Evolutionary conservation across 495 filamentous ascomycete species (phyloP).

Genomic region (Chaetomium tenue): DNA sequence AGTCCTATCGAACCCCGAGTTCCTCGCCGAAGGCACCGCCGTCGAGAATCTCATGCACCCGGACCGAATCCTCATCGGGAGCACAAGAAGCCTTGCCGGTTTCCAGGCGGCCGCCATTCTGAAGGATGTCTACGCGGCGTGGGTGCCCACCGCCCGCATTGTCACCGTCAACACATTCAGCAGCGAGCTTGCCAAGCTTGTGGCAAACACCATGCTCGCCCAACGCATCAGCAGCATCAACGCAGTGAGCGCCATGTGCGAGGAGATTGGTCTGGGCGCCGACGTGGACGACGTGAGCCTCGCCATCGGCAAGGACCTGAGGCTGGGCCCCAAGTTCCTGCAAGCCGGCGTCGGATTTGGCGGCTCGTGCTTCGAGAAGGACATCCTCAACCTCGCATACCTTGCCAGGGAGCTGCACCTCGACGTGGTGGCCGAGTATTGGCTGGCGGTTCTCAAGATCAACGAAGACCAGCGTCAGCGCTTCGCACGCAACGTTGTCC

Average conservation of each 20-base stretch:
- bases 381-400: conserved; percentile 73
- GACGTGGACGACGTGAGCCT: conserved; percentile 70
- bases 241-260: conserved; percentile 75
- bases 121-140: conserved; percentile 64
- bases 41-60: conserved; percentile 68
- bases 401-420: conserved; percentile 68
- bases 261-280: conserved; percentile 63
- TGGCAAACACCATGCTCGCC: conserved; percentile 77
- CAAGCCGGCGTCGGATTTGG: conserved; percentile 76
- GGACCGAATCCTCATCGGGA: conserved; percentile 77
- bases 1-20: conserved; percentile 82
- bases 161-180: conserved; percentile 75
- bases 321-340: conserved; percentile 73
- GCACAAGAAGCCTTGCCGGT: conserved; percentile 55
- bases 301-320: conserved; percentile 66
- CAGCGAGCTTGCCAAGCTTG: conserved; percentile 76
- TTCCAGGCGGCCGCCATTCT: conserved; percentile 61
- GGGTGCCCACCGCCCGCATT: conserved; percentile 66
- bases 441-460: conserved; percentile 68
- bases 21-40: conserved; percentile 76
- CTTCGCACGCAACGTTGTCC: conserved; percentile 62
- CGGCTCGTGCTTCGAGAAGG: conserved; percentile 83
- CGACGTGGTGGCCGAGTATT: conserved; percentile 73
- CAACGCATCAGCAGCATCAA: conserved; percentile 85
- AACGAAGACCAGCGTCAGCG: conserved; percentile 75